These are phyloP conservation scores for Kodamaea laetipori DNA, from an alignment of 805 yeast genomes.

Conservation along the genomic window DNA sequence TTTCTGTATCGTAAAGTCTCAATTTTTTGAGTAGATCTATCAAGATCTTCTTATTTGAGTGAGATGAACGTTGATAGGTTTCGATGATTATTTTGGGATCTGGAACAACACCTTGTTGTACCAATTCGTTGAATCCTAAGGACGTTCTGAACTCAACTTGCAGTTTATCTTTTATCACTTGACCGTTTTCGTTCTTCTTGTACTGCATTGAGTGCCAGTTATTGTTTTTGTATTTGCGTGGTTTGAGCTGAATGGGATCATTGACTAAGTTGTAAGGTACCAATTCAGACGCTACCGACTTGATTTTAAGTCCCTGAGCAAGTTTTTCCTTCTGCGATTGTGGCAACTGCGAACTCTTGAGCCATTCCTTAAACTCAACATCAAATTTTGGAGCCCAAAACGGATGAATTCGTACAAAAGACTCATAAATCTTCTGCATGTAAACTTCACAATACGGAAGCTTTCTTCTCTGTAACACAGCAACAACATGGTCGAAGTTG, in stretches of 20 bases:
- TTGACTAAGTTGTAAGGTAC: slow-evolving; percentile 28
- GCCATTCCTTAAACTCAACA: slow-evolving; percentile 22
- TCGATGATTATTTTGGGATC: slow-evolving; percentile 33
- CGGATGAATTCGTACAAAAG: slow-evolving; percentile 38
- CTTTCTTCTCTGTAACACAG: slow-evolving; percentile 25
- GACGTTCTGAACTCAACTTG: slow-evolving; percentile 34
- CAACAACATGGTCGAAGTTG: slow-evolving; percentile 26
- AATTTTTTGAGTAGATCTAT: slow-evolving; percentile 23
- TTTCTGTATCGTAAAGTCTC: slow-evolving; percentile 17
- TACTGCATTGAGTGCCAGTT: slow-evolving; percentile 27
- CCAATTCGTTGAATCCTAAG: slow-evolving; percentile 35
- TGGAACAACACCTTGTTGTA: slow-evolving; percentile 40
- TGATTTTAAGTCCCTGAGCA: slow-evolving; percentile 19
- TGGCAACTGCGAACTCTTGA: slow-evolving; percentile 10
- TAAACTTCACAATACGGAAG: slow-evolving; percentile 26
- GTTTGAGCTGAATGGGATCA: slow-evolving; percentile 14
- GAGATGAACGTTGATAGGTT: slow-evolving; percentile 32
- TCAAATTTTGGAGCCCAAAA: slow-evolving; percentile 29
- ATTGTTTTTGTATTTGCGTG: slow-evolving; percentile 26
- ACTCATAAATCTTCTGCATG: slow-evolving; percentile 28
- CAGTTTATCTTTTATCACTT: slow-evolving; percentile 18
- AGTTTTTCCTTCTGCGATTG: slow-evolving; percentile 1
- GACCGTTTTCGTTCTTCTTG: slow-evolving; percentile 17
- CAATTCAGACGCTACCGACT: slow-evolving; percentile 26
- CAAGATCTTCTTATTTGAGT: slow-evolving; percentile 25